Conservation (phyloP, 2,329 filamentous ascomycete species). For the Ceratocystis alfenasii region DNA sequence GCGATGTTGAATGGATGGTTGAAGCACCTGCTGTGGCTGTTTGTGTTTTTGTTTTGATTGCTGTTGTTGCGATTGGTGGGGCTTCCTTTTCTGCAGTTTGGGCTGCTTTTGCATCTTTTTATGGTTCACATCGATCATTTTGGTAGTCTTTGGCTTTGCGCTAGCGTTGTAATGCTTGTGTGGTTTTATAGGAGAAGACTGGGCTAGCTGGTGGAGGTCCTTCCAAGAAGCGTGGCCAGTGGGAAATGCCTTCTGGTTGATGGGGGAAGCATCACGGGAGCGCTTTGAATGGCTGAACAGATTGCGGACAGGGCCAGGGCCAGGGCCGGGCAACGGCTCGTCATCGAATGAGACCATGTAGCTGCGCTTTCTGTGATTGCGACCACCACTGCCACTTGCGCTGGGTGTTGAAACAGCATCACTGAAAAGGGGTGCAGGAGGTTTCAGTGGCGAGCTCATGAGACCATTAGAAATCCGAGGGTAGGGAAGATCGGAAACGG, state of each 20-base stretch:
- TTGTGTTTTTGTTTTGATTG: neutral
- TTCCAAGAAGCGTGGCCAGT: constrained; percentile 57
- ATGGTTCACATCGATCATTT: neutral
- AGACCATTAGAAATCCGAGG: constrained; percentile 45
- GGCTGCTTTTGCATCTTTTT: neutral
- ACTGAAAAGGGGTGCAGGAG: constrained; percentile 57
- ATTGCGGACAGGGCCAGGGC: constrained; percentile 16
- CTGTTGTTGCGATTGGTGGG: constrained; percentile 2
- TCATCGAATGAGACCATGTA: constrained; percentile 49
- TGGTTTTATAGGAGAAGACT: constrained; percentile 77
- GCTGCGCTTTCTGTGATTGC: constrained; percentile 47
- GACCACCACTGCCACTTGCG: constrained; percentile 47
- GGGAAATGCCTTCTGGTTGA: constrained; percentile 45
- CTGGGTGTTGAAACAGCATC: constrained; percentile 60
- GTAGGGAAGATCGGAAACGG: constrained; percentile 64
- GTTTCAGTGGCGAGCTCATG: constrained; percentile 76
- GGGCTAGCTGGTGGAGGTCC: constrained; percentile 59
- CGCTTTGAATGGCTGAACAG: constrained; percentile 53
- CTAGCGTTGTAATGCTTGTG: constrained; percentile 16
- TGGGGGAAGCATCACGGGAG: constrained; percentile 50
- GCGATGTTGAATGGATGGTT: neutral
- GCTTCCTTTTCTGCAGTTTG: neutral
- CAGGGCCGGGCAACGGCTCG: constrained; percentile 27
- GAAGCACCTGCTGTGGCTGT: constrained; percentile 11
- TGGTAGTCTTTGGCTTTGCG: neutral